Evolutionary conservation across 768 basidiomycete genomes (phyloP).

Genomic region (Amanita rimosa): DNA sequence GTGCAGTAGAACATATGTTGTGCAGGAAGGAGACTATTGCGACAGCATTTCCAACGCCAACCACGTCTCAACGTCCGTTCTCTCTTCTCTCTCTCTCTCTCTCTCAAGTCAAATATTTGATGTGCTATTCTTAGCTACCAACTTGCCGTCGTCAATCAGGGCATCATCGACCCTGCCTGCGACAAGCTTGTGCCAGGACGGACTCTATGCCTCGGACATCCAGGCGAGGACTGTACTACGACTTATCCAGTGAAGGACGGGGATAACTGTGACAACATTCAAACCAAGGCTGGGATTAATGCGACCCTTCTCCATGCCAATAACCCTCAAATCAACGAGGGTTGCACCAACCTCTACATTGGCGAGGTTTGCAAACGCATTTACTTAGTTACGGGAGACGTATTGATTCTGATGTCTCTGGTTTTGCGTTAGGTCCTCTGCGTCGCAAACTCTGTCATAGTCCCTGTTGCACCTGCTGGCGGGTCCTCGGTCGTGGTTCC

Average conservation of each 20-base stretch:
- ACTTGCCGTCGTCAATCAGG: slow-evolving; percentile 51
- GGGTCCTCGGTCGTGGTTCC: slow-evolving; percentile 15
- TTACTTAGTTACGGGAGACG: not conserved
- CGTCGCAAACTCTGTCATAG: slow-evolving; percentile 23
- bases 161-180: slow-evolving; percentile 39
- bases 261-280: slow-evolving; percentile 52
- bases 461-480: slow-evolving; percentile 29
- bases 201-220: slow-evolving; percentile 50
- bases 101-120: not conserved
- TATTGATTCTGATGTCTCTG: not conserved
- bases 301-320: slow-evolving; percentile 43
- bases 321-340: slow-evolving; percentile 60
- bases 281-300: slow-evolving; percentile 30
- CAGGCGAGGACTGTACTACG: slow-evolving; percentile 47
- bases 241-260: slow-evolving; percentile 44
- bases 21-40: slow-evolving; percentile 49
- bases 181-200: slow-evolving; percentile 42
- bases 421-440: slow-evolving; percentile 40
- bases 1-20: slow-evolving; percentile 54
- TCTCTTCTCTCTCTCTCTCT: no score
- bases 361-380: slow-evolving; percentile 45
- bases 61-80: slow-evolving; percentile 47
- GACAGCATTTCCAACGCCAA: slow-evolving; percentile 53
- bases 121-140: slow-evolving; percentile 43
- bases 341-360: slow-evolving; percentile 58